A percentile compares a stretch with the other conserved stretches of the same genome.
Conservation (phyloP, 1,284 basidiomycete genomes). For the Naganishia liquefaciens region DNA sequence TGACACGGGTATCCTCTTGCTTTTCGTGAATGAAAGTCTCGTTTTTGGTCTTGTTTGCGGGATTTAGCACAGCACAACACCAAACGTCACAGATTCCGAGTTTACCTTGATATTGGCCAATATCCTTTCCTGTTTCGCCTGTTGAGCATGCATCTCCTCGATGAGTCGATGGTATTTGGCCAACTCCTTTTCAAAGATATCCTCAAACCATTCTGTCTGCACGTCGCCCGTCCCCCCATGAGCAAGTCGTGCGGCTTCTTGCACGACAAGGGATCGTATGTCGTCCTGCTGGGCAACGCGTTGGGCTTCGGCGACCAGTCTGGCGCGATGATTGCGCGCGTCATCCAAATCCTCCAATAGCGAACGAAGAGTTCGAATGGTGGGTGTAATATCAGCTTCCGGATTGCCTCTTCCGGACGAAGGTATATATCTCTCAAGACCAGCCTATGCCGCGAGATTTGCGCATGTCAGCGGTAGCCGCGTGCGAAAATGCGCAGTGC, state of each 20-base stretch:
- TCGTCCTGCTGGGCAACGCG: conserved; percentile 71
- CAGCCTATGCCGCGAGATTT: conserved; percentile 23
- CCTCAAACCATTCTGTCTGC: conserved; percentile 80
- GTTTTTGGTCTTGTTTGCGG: conserved; percentile 64
- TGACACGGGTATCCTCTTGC: conserved; percentile 73
- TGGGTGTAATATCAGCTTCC: conserved; percentile 42
- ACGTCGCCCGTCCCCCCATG: conserved; percentile 65
- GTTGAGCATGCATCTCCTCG: conserved; percentile 64
- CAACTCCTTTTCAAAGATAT: conserved; percentile 73
- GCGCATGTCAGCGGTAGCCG: neutral
- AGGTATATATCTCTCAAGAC: conserved; percentile 36
- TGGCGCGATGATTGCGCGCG: conserved; percentile 63
- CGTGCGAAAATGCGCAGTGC: conserved; percentile 18
- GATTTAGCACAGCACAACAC: neutral
- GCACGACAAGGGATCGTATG: conserved; percentile 69
- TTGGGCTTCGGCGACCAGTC: conserved; percentile 68
- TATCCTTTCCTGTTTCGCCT: conserved; percentile 65
- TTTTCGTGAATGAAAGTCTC: conserved; percentile 75
- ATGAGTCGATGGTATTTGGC: conserved; percentile 77
- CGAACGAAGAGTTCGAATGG: conserved; percentile 70
- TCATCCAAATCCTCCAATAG: conserved; percentile 80
- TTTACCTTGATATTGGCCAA: conserved; percentile 70
- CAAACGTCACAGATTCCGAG: neutral
- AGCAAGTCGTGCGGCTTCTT: conserved; percentile 61
- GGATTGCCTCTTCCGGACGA: conserved; percentile 26